Evolutionary conservation across 169 alveolate species (phyloP), one percentile per base, ranked within the genome.

Genomic region (Amoebophrya sp.): DNA sequence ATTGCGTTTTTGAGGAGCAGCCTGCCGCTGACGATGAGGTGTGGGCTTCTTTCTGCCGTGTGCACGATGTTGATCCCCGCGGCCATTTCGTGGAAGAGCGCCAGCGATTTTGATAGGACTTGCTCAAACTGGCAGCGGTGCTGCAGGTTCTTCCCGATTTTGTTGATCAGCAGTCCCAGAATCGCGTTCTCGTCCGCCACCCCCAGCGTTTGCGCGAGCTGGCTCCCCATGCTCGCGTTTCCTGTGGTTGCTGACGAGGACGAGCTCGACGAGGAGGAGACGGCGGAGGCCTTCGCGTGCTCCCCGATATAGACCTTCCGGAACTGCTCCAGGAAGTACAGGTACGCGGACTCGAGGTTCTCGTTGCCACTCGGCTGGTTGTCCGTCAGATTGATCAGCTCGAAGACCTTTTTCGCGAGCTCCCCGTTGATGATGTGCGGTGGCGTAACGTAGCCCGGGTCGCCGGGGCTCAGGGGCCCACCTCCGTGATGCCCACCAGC

Each of bases 61-160:
- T 97, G 98, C 40, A 97, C 98, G 69, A 97, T 97, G 92, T 96
- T 96, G 91, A 97, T 96, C 41, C 99, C 99, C 13, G 98, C 96
- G 13, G 97, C 98, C 38, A 97, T 92, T 89, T 96, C 98, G 90
- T 95, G 95, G 91, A 97, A 97, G 40, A 96, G 94, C 45, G 95
- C 94, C 93, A 97, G 94, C 38, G 98, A 95, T 94, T 96, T 95
- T 95, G 96, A 95, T 48, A 97, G 93, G 90, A 97, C 97, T 38
- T 90, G 93, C 92, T 96, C 98, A 92, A 93, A 94, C 41, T 93
- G 94, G 41, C 94, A 94, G 31, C 98, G 93, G 94, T 95, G 94
- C 93, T 96, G 98, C 88, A 97, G 93, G 92, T 97, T 97, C 91
- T 94, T 95, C 39, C 96, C 96, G 58, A 94, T 93, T 91, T 95